Evolutionary conservation across 805 yeast genomes (phyloP).

Genomic region (Ogataea salicorniae): DNA sequence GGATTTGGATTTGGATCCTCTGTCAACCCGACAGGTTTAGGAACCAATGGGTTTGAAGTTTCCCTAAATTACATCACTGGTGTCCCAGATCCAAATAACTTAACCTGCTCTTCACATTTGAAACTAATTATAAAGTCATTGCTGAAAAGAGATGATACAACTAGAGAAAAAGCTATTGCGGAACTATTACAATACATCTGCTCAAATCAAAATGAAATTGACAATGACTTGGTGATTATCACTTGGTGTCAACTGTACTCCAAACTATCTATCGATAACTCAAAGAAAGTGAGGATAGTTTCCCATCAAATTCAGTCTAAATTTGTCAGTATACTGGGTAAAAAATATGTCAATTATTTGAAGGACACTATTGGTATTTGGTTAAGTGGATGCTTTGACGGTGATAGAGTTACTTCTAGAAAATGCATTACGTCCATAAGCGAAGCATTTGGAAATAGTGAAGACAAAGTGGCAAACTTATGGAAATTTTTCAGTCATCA

Average conservation of each 20-base stretch:
- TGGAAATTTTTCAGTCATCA: conserved; percentile 57
- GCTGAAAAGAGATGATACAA: conserved; percentile 74
- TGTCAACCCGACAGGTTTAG: conserved; percentile 23
- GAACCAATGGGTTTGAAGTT: conserved; percentile 42
- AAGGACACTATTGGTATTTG: conserved; percentile 70
- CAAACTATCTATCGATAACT: conserved; percentile 66
- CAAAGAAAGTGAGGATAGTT: conserved; percentile 54
- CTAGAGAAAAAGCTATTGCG: conserved; percentile 71
- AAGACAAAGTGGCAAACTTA: conserved; percentile 48
- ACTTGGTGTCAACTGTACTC: conserved; percentile 82
- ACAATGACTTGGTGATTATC: conserved; percentile 51
- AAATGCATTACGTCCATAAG: conserved; percentile 44
- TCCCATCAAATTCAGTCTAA: conserved; percentile 63
- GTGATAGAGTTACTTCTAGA: conserved; percentile 55
- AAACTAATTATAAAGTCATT: conserved; percentile 69
- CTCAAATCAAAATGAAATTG: conserved; percentile 20
- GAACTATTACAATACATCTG: conserved; percentile 42
- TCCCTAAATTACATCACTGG: conserved; percentile 75
- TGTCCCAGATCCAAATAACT: conserved; percentile 59
- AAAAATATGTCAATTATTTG: conserved; percentile 57
- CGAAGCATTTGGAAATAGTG: conserved; percentile 51
- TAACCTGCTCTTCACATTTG: conserved; percentile 42
- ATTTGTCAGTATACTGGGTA: conserved; percentile 47
- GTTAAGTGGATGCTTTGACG: conserved; percentile 66
- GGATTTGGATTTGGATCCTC: conserved; percentile 14